Evolutionary conservation across 2,329 filamentous ascomycete genomes (phyloP), one percentile per base, ranked within the genome.

Genomic region (Septoria linicola): DNA sequence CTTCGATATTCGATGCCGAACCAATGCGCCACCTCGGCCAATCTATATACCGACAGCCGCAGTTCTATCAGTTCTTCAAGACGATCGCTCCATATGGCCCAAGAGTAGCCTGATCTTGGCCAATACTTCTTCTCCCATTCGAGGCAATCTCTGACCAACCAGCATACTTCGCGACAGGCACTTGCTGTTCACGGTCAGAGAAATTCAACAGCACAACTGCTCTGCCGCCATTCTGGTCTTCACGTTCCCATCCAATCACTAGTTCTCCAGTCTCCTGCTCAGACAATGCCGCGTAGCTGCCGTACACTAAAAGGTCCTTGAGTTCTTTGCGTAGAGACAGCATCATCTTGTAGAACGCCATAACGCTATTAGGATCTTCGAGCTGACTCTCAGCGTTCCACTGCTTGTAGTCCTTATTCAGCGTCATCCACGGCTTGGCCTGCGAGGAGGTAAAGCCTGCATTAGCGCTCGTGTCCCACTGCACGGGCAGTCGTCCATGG

Each of bases 401-500:
- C 35, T 54, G 40, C 7, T 10, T 36, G 25, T 54, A 42, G 25
- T 54, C 51, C 17, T 56, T 43, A 20, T 58, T 58, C 13, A 58
- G 36, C 8, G 39, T 51, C 40, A 58, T 56, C 56, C 56, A 58
- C 13, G 53, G 56, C 10, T 19, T 53, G 32, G 32, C 32, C 6
- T 46, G 14, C 1, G 40, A 39, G 3, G 41, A 25, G 13, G 81
- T 82, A 69, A 88, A 88, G 1, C 85, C 85, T 0, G 80, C 82
- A 55, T 83, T 74, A 0, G 70, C 69, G 14, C 41, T 51, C 1
- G 66, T 73, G 49, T 76, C 75, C 85, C 85, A 88, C 56, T 84
- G 82, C 72, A 88, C 81, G 0, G 85, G 85, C 3, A 81, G 76
- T n/a, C 85, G 75, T 7, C 82, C 77, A 61, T 88, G 47, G 37